These are phyloP conservation scores for Salvia miltiorrhiza DNA, from an alignment of 257 asterid genomes.

Conservation along the genomic window DNA sequence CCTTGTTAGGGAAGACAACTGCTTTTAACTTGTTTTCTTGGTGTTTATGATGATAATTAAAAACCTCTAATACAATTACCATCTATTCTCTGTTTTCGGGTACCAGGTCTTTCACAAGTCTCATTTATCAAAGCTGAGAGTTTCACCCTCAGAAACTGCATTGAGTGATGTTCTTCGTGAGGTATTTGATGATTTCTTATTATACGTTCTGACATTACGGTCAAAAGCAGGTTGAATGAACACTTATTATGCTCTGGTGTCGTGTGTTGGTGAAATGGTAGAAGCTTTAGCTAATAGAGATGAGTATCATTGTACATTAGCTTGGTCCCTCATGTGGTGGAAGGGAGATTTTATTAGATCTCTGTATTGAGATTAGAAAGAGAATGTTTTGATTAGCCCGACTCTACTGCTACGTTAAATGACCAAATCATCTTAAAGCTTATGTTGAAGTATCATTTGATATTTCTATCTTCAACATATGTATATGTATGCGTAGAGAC, in stretches of 20 bases:
- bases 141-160: constrained; percentile 98
- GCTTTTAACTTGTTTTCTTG: not conserved
- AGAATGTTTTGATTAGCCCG: not conserved
- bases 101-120: constrained; percentile 92
- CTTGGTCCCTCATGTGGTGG: not conserved
- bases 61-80: constrained; percentile 12
- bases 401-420: not conserved
- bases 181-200: constrained; percentile 41
- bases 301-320: not conserved
- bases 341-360: not conserved
- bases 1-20: constrained; percentile 4
- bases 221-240: constrained; percentile 8
- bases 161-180: constrained; percentile 97
- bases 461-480: not conserved
- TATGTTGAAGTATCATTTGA: not conserved
- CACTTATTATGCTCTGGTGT: constrained; percentile 8
- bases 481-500: not conserved
- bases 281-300: not conserved
- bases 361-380: not conserved
- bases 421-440: not conserved
- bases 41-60: constrained; percentile 8
- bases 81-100: constrained; percentile 15
- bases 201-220: not conserved
- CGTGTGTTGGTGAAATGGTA: not conserved
- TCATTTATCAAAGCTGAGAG: constrained; percentile 87